Evolutionary conservation across 2,329 filamentous ascomycete genomes (phyloP), one percentile per base, ranked within the genome.

Genomic region (Thielaviopsis euricoi): DNA sequence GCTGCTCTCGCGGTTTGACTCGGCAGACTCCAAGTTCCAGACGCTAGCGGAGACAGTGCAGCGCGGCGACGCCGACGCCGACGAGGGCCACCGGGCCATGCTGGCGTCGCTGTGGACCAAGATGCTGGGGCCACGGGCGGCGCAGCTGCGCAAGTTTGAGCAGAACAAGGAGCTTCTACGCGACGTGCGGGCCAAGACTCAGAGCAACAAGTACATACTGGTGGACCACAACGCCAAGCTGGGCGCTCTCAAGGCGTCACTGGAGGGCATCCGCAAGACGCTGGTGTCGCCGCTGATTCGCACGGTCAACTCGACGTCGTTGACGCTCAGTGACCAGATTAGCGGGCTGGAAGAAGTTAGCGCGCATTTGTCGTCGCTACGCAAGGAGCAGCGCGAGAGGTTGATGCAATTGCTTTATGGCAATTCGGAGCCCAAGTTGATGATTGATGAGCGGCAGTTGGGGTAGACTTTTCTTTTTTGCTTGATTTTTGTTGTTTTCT

Each of bases 1-100:
- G 1, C 80, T 96, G 15, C 95, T 95, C 69, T 81, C 81, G 3
- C 82, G 95, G n/a, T 96, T 96, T 69, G 89, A 95, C 68, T 81
- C 83, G 60, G 89, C 96, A 64, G 91, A 97, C 71, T 80, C 83
- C 56, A 89, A 95, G 68, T 95, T 96, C 70, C 78, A 89, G 61
- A 94, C 93, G 68, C 78, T 96, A 0, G 88, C 88, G 62, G 85
- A 89, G 61, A 86, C 83, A 5, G 89, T 95, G 10, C 85, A 87
- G 58, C 87, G 89, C 65, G 90, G 96, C 71, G 82, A 85, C 21
- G 84, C 86, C 62, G 79, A 80, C 6, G 89, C 96, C 67, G 88
- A 95, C 62, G 83, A 85, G 49, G 76, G 83, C 29, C 87, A 94
- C 67, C 83, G 82, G 61, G 89, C 95, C 66, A 78, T 93, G 65